Conservation (phyloP, 2,329 filamentous ascomycete genomes). For the Arachnomyces sp. region DNA sequence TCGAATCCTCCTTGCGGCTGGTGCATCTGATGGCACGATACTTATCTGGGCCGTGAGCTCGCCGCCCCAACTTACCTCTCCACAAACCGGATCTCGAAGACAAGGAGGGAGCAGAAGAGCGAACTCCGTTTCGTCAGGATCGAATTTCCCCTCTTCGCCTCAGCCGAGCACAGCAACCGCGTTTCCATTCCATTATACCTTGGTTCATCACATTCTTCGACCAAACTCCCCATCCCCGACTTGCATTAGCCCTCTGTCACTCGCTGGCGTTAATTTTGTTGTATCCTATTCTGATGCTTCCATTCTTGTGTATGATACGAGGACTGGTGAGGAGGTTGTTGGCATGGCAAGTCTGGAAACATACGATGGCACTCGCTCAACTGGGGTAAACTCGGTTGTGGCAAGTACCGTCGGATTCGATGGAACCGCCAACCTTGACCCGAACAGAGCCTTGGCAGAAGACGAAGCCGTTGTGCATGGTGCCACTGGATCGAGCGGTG, state of each 20-base stretch:
- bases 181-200: conserved; percentile 78
- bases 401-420: conserved; percentile 80
- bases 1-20: conserved; percentile 81
- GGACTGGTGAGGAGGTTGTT: conserved; percentile 83
- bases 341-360: conserved; percentile 92
- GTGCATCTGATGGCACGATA: conserved; percentile 81
- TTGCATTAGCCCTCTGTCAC: conserved; percentile 81
- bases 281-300: conserved; percentile 88
- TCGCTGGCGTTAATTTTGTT: conserved; percentile 78
- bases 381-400: conserved; percentile 81
- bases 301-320: conserved; percentile 85
- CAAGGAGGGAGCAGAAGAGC: conserved; percentile 70
- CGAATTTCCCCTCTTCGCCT: conserved; percentile 80
- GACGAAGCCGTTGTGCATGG: conserved; percentile 70
- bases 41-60: conserved; percentile 92
- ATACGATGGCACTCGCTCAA: conserved; percentile 77
- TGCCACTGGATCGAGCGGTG: conserved; percentile 73
- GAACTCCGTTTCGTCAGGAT: conserved; percentile 91
- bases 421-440: conserved; percentile 51
- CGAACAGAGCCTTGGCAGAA: conserved; percentile 54
- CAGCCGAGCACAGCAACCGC: conserved; percentile 80
- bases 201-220: conserved; percentile 78
- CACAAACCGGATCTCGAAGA: conserved; percentile 64
- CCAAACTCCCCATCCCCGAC: conserved; percentile 69
- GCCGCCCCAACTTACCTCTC: conserved; percentile 76